phyloP scores from a whole-genome alignment of 1,139 yeast species.

The Geotrichum cucujoidarum region DNA sequence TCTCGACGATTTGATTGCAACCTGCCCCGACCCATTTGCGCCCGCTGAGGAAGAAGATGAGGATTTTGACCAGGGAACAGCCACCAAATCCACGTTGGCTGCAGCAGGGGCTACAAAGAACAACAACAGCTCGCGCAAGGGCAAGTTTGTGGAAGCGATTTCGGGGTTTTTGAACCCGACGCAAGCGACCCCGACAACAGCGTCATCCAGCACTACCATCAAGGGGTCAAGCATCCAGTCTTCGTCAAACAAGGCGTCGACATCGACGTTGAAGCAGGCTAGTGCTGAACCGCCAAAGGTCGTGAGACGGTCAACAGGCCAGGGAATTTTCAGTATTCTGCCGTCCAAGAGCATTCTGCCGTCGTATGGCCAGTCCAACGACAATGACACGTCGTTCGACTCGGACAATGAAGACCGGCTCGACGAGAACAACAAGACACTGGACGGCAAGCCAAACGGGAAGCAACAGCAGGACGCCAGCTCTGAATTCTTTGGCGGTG shows the following conservation, averaged over 20 bases:
- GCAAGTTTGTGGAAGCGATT: constrained; percentile 9
- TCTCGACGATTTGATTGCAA: constrained; percentile 53
- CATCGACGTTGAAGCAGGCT: not conserved
- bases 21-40: constrained; percentile 43
- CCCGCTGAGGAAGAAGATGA: constrained; percentile 27
- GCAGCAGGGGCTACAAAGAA: not conserved
- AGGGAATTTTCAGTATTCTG: constrained; percentile 15
- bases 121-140: not conserved
- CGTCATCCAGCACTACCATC: constrained; percentile 1
- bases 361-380: not conserved
- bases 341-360: constrained; percentile 16
- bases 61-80: constrained; percentile 7
- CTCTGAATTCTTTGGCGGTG: no score
- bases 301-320: constrained; percentile 1
- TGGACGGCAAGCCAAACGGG: not conserved
- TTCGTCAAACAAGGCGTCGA: not conserved
- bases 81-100: not conserved
- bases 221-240: not conserved
- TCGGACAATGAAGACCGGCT: constrained; percentile 9
- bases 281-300: not conserved
- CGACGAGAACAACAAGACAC: not conserved
- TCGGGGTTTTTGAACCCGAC: constrained; percentile 2
- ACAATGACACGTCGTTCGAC: constrained; percentile 1
- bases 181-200: not conserved
- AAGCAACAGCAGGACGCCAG: no score